Base-by-base conservation (phyloP, 371 early-diverging fungal species). In the Catenaria anguillulae region DNA sequence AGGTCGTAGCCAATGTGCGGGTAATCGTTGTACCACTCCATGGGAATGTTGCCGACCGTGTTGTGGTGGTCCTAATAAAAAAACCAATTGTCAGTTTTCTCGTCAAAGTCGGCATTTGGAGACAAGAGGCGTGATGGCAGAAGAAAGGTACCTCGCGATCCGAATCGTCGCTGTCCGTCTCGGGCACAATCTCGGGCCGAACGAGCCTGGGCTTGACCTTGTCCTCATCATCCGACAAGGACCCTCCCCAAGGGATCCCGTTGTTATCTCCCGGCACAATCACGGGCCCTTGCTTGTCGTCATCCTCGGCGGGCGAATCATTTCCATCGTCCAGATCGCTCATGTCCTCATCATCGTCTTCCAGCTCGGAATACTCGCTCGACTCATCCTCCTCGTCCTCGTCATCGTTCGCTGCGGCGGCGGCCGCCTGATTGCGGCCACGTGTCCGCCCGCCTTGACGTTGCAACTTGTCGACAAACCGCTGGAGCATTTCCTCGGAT, bases 1-100 rank as follows among this genome's bases (percentile, higher is more conserved):
- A 92, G 72, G 67, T 90, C 87, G 74, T 97, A 97, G 50, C 98
- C 98, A 65, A 94, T 93, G 65, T 97, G 98, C 50, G 87, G 89
- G 60, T 86, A 84, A 56, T 95, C 95, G 48, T 89, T 86, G 72
- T 97, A 97, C 94, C 94, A 94, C 68, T 92, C 90, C 72, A 90
- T 79, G 23, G 96, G 93, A 24, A 97, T 79, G 64, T 94, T 92
- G 60, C 98, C 98, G 52, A 93, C 83, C 3, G 76, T 75, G 43
- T 58, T 58, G 17, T 29, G 15, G 52, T 50, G 58, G n/a, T 42
- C 58, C 31, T 26, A 21, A 15, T 37, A 15, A 31, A 5, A 0
- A 24, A 21, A 12, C 12, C 26, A 36, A 23, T 5, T 4, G n/a
- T n/a, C n/a, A n/a, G n/a, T n/a, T n/a, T n/a, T n/a, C n/a, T n/a